A percentile compares a stretch with the other conserved stretches of the same genome.
phyloP scores from a whole-genome alignment of 2,329 filamentous ascomycete genomes.

The Fusarium metavorans region DNA sequence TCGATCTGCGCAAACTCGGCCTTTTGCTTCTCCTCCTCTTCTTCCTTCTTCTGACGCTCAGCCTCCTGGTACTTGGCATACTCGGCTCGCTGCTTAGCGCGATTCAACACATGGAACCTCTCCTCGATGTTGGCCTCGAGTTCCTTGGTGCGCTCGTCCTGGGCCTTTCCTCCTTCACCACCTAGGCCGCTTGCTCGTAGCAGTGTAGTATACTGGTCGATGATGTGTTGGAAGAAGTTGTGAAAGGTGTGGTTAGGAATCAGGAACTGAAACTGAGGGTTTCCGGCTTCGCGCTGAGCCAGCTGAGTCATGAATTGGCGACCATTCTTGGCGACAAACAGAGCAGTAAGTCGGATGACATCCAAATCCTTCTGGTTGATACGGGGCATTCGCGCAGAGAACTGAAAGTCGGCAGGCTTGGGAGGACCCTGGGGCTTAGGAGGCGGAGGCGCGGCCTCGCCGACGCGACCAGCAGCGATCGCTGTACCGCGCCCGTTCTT shows the following conservation, averaged over 20 bases:
- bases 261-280: slow-evolving; percentile 96
- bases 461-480: slow-evolving; percentile 79
- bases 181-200: slow-evolving; percentile 76
- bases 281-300: slow-evolving; percentile 87
- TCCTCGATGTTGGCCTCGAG: slow-evolving; percentile 81
- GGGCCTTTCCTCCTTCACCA: slow-evolving; percentile 74
- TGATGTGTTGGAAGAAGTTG: slow-evolving; percentile 91
- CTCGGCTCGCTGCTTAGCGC: slow-evolving; percentile 87
- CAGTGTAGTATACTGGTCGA: slow-evolving; percentile 92
- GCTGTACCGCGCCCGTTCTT: slow-evolving; percentile 84
- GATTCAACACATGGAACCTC: slow-evolving; percentile 82
- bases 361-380: slow-evolving; percentile 95
- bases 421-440: slow-evolving; percentile 83
- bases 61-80: slow-evolving; percentile 87
- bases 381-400: slow-evolving; percentile 96
- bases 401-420: slow-evolving; percentile 88
- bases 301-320: slow-evolving; percentile 91
- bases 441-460: slow-evolving; percentile 67
- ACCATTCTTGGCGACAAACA: slow-evolving; percentile 94
- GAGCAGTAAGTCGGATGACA: slow-evolving; percentile 80
- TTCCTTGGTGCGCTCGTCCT: slow-evolving; percentile 78
- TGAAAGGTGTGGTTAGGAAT: slow-evolving; percentile 95
- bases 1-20: slow-evolving; percentile 86
- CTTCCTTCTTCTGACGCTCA: slow-evolving; percentile 90
- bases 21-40: slow-evolving; percentile 85